Conservation (phyloP, 129 eudicot genomes). For the Flaveria linearis region DNA sequence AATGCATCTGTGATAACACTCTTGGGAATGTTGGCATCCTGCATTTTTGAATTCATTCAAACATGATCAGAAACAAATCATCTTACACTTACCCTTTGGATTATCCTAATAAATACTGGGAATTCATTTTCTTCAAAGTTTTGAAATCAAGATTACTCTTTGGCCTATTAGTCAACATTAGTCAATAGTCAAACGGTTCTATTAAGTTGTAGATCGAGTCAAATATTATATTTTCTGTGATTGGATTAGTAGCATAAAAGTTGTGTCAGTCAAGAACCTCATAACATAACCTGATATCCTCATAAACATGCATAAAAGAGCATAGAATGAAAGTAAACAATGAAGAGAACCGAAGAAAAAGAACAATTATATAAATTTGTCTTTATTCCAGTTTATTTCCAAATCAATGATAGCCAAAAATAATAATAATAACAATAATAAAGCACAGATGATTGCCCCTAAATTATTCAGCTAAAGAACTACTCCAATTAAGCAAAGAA, state of each 20-base stretch:
- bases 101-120: neutral
- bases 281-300: neutral
- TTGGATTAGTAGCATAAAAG: neutral
- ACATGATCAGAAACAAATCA: neutral
- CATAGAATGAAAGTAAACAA: neutral
- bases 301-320: neutral
- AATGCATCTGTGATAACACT: conserved; percentile 54
- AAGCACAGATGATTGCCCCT: neutral
- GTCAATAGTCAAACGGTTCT: neutral
- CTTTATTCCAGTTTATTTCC: too few relatives aligned
- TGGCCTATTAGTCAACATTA: neutral
- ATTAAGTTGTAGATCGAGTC: neutral
- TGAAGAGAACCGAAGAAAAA: neutral
- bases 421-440: neutral
- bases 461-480: neutral
- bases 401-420: neutral
- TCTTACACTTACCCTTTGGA: neutral
- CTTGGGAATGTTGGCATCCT: conserved; percentile 50
- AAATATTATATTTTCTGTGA: neutral
- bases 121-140: neutral
- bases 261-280: neutral
- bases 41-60: conserved; percentile 19
- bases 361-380: too few relatives aligned
- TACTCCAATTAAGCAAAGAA: neutral
- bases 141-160: neutral